Percentiles rank a stretch among this genome's conserved stretches.
phyloP scores from a whole-genome alignment of 83 land plant genomes.

The Thuja plicata region DNA sequence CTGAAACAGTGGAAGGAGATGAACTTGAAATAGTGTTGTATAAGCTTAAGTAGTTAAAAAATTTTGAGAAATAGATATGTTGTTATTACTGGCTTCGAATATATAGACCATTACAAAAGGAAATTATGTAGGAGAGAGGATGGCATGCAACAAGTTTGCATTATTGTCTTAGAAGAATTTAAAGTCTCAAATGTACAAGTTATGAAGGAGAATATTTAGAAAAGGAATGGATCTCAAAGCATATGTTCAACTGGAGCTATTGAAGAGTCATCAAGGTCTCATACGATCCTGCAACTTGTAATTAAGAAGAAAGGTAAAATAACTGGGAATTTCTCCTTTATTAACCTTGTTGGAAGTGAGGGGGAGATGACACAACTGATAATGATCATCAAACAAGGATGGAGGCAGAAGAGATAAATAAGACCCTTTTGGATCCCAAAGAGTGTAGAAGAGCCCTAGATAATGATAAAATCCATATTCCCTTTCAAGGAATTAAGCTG shows the following conservation, averaged over 20 bases:
- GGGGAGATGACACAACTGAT: constrained; percentile 99
- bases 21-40: neutral
- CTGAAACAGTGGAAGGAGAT: neutral
- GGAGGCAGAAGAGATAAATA: constrained; percentile 96
- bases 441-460: constrained; percentile 98
- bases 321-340: constrained; percentile 93
- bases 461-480: constrained; percentile 96
- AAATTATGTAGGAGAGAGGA: constrained; percentile 97
- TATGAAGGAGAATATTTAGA: constrained; percentile 93
- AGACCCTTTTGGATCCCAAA: constrained; percentile 93
- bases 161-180: constrained; percentile 95
- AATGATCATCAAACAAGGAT: constrained; percentile 98
- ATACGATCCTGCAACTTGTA: constrained; percentile 93
- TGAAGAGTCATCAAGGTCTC: constrained; percentile 98
- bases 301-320: constrained; percentile 74
- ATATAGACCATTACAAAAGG: no score
- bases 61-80: neutral
- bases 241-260: constrained; percentile 99
- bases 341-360: constrained; percentile 99
- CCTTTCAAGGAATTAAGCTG: constrained; percentile 96
- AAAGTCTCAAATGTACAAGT: constrained; percentile 92
- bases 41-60: neutral
- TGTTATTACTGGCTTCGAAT: constrained; percentile 30
- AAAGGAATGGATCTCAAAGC: constrained; percentile 90
- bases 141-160: constrained; percentile 97